Base-by-base conservation (phyloP, 768 basidiomycete species). In the Suillus discolor region DNA sequence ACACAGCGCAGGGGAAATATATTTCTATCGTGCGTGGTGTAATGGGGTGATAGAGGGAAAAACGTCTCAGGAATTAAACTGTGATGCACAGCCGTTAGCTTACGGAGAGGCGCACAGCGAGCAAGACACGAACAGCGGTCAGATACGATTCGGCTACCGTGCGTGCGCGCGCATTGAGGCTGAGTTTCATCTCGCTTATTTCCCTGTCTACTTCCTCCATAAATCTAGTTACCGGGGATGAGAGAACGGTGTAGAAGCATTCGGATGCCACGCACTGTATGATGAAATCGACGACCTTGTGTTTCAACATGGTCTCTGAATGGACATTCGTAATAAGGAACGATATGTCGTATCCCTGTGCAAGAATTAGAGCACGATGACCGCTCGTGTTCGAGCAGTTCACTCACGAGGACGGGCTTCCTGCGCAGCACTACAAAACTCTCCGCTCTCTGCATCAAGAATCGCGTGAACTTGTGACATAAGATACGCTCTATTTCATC, bases 141-240 rank as follows among this genome's bases (percentile, higher is more conserved):
- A 99, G 82, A 79, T 98, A 99, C 15, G 94, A 95, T 79, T 99
- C 97, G 45, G 97, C 97, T 34, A 99, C 97, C 63, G 92, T 98
- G 77, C 97, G 93, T 1, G 97, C 96, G 63, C 97, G 87, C 23
- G 96, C 95, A 73, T 99, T 99, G 68, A 99, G 83, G 72, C 91
- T 94, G 16, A 99, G 88, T 76, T 99, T 99, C 94, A 98, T 99
- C 79, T 99, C 97, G 66, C 95, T 97, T 74, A 99, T 98, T 79
- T 99, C 97, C 79, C 93, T 96, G 79, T 99, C 97, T 1, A 99
- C 97, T 72, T 99, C 97, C 74, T 98, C 96, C 96, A 98, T 98
- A 76, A 98, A 96, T 75, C 93, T 96, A 68, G 16, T 45, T 31
- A 25, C 25, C 44, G 59, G 39, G 45, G 38, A 45, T 51, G 45